Base-by-base conservation (phyloP, 2,329 filamentous ascomycete species). In the Nannizzia gypsea region DNA sequence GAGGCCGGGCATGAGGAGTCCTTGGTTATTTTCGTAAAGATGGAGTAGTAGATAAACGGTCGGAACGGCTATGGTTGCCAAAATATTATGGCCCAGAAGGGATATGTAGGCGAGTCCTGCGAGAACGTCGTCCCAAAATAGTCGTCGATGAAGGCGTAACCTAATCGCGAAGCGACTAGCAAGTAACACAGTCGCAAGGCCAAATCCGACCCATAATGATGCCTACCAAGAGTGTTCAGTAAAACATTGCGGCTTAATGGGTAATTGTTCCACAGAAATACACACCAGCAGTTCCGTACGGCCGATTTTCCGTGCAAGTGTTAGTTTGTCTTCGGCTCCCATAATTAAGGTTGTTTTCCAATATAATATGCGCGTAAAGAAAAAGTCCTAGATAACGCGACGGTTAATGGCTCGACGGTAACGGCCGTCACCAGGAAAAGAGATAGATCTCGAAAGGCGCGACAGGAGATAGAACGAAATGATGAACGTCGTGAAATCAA, bases 81-180 rank as follows among this genome's bases (percentile, higher is more conserved):
- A n/a, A 20, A 61, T 31, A 44, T 61, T 52, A 36, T 63, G 59
- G 11, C 28, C 55, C 6, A 63, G 42, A 22, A 63, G 59, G 17
- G 57, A 56, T 4, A 61, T 3, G 46, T 57, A 61, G 6, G 50
- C 59, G 4, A 63, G 22, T 24, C 36, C 48, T 6, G 59, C 61
- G 17, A 61, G 57, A n/a, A 59, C 38, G 34, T 63, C 61, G 28
- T 63, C 61, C 61, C 59, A 63, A 56, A 63, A 63, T 6, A 63
- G 34, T 40, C 40, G 20, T n/a, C 57, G 52, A 38, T 63, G 61
- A n/a, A 63, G 50, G 56, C 59, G 59, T 40, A 61, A n/a, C 28
- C 61, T 59, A 50, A 63, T 63, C 17, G 11, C 52, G 28, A 44
- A 50, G 31, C 61, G 61, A 42, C 31, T 57, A 15, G 38, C 20